A percentile compares a stretch with the other conserved stretches of the same genome.
phyloP scores from a whole-genome alignment of 345 rosid genomes.

The Populus simonii region DNA sequence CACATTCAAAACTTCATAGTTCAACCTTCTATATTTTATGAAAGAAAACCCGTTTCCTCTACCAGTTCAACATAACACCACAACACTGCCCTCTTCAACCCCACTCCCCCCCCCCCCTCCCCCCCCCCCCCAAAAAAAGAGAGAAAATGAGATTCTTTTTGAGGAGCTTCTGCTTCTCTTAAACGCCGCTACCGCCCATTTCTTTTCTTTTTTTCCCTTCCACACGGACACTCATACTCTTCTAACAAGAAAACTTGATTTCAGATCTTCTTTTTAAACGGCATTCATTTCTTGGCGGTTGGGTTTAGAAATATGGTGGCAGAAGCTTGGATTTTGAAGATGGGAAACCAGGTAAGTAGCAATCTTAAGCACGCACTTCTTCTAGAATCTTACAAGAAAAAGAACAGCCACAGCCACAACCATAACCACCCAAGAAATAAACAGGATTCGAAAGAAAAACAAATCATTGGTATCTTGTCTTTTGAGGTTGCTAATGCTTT shows the following conservation, averaged over 20 bases:
- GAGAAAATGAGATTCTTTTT: too few relatives aligned
- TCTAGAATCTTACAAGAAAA: constrained; percentile 45
- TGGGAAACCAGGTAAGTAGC: constrained; percentile 92
- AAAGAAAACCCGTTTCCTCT: too few relatives aligned
- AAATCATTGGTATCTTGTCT: constrained; percentile 71
- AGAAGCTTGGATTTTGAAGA: constrained; percentile 87
- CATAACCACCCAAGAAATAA: constrained; percentile 9
- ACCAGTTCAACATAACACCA: too few relatives aligned
- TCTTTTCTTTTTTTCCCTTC: too few relatives aligned
- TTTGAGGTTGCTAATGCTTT: constrained; percentile 88
- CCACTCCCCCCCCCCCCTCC: too few relatives aligned
- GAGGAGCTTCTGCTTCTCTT: too few relatives aligned
- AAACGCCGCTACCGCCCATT: too few relatives aligned
- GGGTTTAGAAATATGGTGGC: constrained; percentile 68
- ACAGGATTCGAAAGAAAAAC: constrained; percentile 45
- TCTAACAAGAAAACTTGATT: not conserved
- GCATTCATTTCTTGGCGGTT: not conserved
- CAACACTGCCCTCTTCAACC: too few relatives aligned
- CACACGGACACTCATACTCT: not conserved
- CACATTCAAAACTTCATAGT: too few relatives aligned
- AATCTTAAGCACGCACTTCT: constrained; percentile 86
- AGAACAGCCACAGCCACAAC: constrained; percentile 5
- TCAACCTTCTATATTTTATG: too few relatives aligned
- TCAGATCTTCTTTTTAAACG: not conserved
- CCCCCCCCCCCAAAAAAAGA: too few relatives aligned